Evolutionary conservation across 2,329 filamentous ascomycete species (phyloP), one percentile per base, ranked within the genome.

Genomic region (Didymella exigua): DNA sequence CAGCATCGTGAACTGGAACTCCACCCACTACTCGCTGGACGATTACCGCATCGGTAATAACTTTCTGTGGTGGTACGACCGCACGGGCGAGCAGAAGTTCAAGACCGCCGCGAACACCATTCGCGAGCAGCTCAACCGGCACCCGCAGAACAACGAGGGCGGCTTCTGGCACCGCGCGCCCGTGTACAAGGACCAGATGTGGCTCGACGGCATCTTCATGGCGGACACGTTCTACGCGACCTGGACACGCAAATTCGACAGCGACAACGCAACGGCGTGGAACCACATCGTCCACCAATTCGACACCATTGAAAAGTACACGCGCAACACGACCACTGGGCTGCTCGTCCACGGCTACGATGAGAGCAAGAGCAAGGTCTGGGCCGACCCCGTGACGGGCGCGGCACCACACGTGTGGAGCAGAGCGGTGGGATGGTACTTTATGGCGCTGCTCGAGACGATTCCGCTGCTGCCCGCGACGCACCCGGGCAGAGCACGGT

Each of bases 41-140:
- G 77, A 82, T 54, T 77, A 83, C 56, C 78, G 81, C n/a, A 75
- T 83, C 19, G 81, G 80, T 5, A 76, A 79, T 51, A 79, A 79
- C 58, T 66, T 81, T 23, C 68, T 83, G 0, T 71, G 76, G 47
- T 63, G 70, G 47, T 81, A 79, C 0, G 71, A 73, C 2, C 48
- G 48, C 41, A 45, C 50, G 0, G 57, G 53, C 16, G 72, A 78
- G 30, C 60, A 68, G 3, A 81, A 79, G 60, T 83, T 80, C 68
- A 77, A 76, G 57, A 62, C 51, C 1, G 81, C 80, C 0, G 78
- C 80, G 2, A 71, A 73, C 2, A 70, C 70, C 2, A 72, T 84
- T 30, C 75, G 78, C 8, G 53, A 64, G 18, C 77, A 79, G 49
- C 64, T 83, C 2, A 69, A 81, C 49, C 63, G 70, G 9, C 78